Evolutionary conservation across 345 rosid species (phyloP).

Genomic region (Acer negundo): DNA sequence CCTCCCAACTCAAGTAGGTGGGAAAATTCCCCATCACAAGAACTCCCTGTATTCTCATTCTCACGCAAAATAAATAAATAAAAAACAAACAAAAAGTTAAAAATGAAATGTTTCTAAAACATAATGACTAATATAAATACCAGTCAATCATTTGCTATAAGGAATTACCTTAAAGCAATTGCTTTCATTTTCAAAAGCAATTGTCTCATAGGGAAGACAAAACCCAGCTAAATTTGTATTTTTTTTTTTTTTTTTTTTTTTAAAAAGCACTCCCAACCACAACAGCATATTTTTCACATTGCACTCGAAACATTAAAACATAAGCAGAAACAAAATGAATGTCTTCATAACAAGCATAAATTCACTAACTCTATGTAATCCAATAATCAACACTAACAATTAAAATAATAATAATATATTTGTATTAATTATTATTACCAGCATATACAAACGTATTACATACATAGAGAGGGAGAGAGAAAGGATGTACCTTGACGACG

Average conservation of each 20-base stretch:
- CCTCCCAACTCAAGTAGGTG: background rate
- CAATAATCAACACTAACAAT: background rate
- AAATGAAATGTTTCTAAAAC: slow-evolving; percentile 1
- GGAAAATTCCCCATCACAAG: background rate
- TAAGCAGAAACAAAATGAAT: background rate
- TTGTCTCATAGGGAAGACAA: background rate
- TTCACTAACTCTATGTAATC: background rate
- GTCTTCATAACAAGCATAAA: background rate
- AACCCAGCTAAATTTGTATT: too few species aligned
- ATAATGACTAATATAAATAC: background rate
- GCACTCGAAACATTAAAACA: background rate
- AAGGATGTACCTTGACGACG: slow-evolving; percentile 27
- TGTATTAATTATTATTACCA: too few species aligned
- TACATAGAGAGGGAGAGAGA: background rate
- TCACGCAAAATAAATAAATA: background rate
- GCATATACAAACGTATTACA: too few species aligned
- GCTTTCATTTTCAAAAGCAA: background rate
- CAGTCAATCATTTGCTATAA: background rate
- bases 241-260: background rate
- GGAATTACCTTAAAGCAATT: background rate
- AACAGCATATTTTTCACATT: background rate
- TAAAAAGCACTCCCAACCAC: background rate
- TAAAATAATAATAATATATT: background rate
- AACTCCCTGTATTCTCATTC: background rate
- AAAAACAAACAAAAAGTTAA: background rate